These are phyloP conservation scores for Piper betle DNA, from an alignment of 164 flowering plant genomes.

Conservation along the genomic window DNA sequence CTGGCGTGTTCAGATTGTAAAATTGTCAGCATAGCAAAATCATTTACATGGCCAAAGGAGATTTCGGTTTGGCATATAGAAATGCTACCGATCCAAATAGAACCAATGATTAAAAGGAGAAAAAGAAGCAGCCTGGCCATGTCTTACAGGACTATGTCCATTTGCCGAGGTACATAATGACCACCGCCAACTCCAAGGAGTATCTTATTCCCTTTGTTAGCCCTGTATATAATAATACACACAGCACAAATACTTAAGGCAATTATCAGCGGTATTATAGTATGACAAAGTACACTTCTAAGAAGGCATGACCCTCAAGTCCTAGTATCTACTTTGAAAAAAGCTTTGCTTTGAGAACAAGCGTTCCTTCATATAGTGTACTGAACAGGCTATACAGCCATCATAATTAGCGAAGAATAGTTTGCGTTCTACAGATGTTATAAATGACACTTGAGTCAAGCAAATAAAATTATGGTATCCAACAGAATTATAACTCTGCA, in stretches of 20 bases:
- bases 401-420: no score
- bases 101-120: not conserved
- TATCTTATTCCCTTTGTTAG: constrained; percentile 28
- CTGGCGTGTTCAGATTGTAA: constrained; percentile 15
- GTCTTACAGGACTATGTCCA: constrained; percentile 33
- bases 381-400: no score
- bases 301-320: no score
- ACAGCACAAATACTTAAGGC: not conserved
- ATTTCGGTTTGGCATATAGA: not conserved
- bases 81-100: not conserved
- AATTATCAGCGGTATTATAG: not conserved
- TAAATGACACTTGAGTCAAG: no score
- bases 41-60: not conserved
- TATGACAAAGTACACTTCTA: no score
- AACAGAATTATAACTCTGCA: no score
- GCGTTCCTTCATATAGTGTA: no score
- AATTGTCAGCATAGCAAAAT: not conserved
- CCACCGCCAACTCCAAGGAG: constrained; percentile 96
- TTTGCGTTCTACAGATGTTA: no score
- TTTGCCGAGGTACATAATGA: constrained; percentile 91
- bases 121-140: not conserved
- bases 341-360: no score
- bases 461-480: no score
- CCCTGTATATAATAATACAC: constrained; percentile 20
- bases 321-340: no score